Evolutionary conservation across 768 basidiomycete species (phyloP).

Genomic region (Epithele typhae): DNA sequence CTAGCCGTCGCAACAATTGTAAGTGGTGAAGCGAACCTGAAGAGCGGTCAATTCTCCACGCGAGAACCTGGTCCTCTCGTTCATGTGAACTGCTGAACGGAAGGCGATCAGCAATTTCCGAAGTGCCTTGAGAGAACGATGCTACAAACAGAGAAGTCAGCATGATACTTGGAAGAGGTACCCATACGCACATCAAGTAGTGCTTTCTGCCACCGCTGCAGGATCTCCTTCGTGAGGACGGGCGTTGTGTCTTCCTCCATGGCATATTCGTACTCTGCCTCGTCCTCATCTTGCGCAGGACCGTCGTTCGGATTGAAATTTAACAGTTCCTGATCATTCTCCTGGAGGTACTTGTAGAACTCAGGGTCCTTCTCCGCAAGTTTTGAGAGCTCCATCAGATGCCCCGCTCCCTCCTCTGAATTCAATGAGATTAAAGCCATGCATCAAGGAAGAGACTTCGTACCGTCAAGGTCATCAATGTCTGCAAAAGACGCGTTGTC

Average conservation of each 20-base stretch:
- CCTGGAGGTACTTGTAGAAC: slow-evolving; percentile 96
- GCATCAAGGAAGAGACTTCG: background rate
- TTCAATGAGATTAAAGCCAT: too few relatives aligned
- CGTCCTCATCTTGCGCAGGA: slow-evolving; percentile 34
- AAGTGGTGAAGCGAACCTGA: slow-evolving; percentile 43
- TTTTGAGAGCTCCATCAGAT: slow-evolving; percentile 79
- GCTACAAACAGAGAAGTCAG: slow-evolving; percentile 42
- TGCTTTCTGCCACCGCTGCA: slow-evolving; percentile 85
- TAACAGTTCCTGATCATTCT: slow-evolving; percentile 91
- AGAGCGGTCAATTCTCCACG: slow-evolving; percentile 84
- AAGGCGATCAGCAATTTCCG: slow-evolving; percentile 86
- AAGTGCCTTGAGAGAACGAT: slow-evolving; percentile 79
- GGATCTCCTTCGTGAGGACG: slow-evolving; percentile 61
- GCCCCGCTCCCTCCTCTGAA: slow-evolving; percentile 68
- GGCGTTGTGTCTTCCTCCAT: slow-evolving; percentile 41
- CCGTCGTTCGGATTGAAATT: slow-evolving; percentile 57
- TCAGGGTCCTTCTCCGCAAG: slow-evolving; percentile 97
- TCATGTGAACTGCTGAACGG: slow-evolving; percentile 85
- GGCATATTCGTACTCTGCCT: slow-evolving; percentile 44
- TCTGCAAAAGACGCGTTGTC: slow-evolving; percentile 71
- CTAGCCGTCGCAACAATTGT: background rate
- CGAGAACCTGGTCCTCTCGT: slow-evolving; percentile 78
- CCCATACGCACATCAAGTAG: slow-evolving; percentile 64
- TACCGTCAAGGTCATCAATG: slow-evolving; percentile 74
- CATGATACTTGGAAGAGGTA: too few relatives aligned